Evolutionary conservation across 768 basidiomycete species (phyloP), one percentile per base, ranked within the genome.

Genomic region (Cyclocybe cylindracea): DNA sequence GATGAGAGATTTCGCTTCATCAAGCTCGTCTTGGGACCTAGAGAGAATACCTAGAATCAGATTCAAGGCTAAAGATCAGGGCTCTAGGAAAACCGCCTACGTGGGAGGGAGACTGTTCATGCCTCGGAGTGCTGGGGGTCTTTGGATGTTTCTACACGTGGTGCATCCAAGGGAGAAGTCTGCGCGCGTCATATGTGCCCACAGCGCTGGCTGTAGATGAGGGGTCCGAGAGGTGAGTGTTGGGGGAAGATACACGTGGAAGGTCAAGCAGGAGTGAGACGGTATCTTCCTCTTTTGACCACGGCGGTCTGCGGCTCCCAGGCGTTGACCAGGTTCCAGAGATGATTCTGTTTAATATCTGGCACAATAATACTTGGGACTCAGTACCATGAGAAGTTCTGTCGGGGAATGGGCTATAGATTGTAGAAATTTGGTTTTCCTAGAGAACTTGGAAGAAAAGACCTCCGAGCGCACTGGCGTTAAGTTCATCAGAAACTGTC

Each of bases 1-100:
- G n/a, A 83, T 75, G 32, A 79, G 64, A 11, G 63, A 62, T 54
- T 79, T 79, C 41, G 78, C 77, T 13, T 61, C 65, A 29, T 76
- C 69, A 42, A 78, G 66, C 14, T 79, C 71, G 36, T 70, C 68
- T 39, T 61, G 61, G 10, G 76, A 69, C 61, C 78, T 80, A 45
- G 13, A 44, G 61, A 19, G 24, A 37, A 31, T n/a, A 29, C n/a
- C 14, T 35, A 40, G 46, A 19, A 33, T 39, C 31, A 52, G 55
- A 24, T 24, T 24, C 54, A 10, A 32, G 37, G 46, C 43, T 55
- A 4, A 51, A 56, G 8, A 46, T 24, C 39, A 47, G 18, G 51
- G 46, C 16, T 36, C 40, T 24, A 55, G 46, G 34, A 13, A 44
- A 16, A 38, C 9, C 10, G 29, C 39, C 36, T 46, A 49, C 41